Evolutionary conservation across 768 basidiomycete genomes (phyloP).

Genomic region (Trametopsis cervina): DNA sequence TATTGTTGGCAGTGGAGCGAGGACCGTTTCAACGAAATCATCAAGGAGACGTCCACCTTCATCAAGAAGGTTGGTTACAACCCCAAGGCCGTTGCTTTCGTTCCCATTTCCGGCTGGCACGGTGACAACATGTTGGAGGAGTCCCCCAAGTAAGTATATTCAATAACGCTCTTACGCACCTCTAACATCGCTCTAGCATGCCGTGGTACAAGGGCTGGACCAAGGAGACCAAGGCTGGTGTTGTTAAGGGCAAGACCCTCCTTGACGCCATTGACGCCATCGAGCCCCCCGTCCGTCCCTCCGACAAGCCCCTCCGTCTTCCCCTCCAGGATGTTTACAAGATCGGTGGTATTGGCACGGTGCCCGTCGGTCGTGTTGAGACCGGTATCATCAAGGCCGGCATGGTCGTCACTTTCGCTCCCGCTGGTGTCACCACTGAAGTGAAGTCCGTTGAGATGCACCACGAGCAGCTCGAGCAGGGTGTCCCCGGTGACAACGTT

Average conservation of each 20-base stretch:
- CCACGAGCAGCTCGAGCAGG: constrained; percentile 94
- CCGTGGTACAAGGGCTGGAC: constrained; percentile 99
- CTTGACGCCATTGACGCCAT: constrained; percentile 99
- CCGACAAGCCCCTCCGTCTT: constrained; percentile 99
- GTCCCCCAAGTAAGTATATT: constrained; percentile 70
- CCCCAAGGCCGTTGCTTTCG: constrained; percentile 97
- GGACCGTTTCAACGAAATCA: constrained; percentile 98
- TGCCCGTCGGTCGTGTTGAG: constrained; percentile 99
- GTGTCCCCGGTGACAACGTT: constrained; percentile 98
- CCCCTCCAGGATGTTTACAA: constrained; percentile 99
- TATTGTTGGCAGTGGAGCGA: constrained; percentile 79
- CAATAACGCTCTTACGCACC: not conserved
- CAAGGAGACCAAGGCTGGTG: constrained; percentile 92
- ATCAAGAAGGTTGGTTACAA: constrained; percentile 99
- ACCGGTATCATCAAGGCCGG: constrained; percentile 99
- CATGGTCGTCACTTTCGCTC: constrained; percentile 98
- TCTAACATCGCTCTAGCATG: constrained; percentile 56
- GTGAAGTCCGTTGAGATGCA: constrained; percentile 99
- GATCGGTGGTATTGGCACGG: constrained; percentile 99
- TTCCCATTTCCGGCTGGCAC: constrained; percentile 99
- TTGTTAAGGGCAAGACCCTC: constrained; percentile 96
- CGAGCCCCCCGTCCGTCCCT: constrained; percentile 92
- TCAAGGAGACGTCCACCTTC: constrained; percentile 96
- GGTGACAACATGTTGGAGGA: constrained; percentile 99
- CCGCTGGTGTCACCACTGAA: constrained; percentile 98